Base-by-base conservation (phyloP, 225 moss, liverwort and hornwort genomes). In the Sphagnum contortum region DNA sequence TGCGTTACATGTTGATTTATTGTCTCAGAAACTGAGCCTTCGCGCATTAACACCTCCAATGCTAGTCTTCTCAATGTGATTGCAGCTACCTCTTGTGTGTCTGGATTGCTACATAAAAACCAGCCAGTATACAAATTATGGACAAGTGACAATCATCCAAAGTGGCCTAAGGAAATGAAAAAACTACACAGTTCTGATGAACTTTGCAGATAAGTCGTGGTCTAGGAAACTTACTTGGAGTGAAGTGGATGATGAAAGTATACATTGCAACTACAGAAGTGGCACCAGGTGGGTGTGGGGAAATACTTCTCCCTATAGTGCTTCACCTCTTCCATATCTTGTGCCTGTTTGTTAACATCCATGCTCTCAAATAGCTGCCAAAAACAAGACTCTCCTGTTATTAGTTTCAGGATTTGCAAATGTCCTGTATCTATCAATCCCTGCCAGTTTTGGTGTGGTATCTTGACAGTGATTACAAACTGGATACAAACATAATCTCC, bases 31-130 rank as follows among this genome's bases (percentile, higher is more conserved):
- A 91, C 72, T 44, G 59, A 75, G 67, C 89, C 98, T 75, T 74
- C 85, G 73, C 77, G 89, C 91, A 98, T 89, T 70, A 70, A 72
- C 70, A 93, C 87, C 82, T 98, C 98, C 52, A 98, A 75, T 47
- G 83, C 80, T 68, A 89, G 91, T 71, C 98, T 76, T 68, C 68
- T 79, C 56, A 91, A 71, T 47, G 93, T 76, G 56, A 70, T 51
- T 49, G 73, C 84, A 12, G 81, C 93, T 5, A 93, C 84, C 67
- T 75, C 69, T 64, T 77, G 76, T 12, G 83, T 80, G 66, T 98
- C 86, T 59, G 79, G 72, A 70, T 91, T 91, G 69, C 98, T 94
- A 87, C 76, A 73, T 54, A 57, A 11, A 64, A 45, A 59, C 57
- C 44, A 52, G 52, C 52, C 6, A 52, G 6, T 52, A 52, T 52